Evolutionary conservation across 176 grass and related monocot species (phyloP).

Genomic region (Avena insularis): DNA sequence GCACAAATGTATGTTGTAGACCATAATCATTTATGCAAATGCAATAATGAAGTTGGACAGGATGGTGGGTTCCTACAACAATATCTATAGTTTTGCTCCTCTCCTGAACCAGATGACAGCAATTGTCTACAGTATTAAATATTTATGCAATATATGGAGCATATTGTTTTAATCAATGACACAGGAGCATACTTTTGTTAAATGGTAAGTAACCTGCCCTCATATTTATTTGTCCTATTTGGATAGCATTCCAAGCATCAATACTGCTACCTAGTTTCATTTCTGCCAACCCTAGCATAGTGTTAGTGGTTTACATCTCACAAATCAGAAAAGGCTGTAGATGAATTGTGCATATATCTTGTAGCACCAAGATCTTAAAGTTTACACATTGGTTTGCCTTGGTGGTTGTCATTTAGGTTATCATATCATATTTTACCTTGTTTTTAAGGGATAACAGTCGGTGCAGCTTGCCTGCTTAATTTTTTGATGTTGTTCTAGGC

Average conservation of each 20-base stretch:
- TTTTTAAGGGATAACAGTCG: slow-evolving; percentile 10
- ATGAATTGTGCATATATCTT: slow-evolving; percentile 18
- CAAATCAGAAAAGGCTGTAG: slow-evolving; percentile 17
- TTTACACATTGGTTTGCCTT: background rate
- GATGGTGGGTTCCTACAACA: background rate
- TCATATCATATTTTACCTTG: slow-evolving; percentile 18
- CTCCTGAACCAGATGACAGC: background rate
- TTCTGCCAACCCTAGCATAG: slow-evolving; percentile 25
- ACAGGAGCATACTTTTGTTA: background rate
- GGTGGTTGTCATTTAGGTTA: slow-evolving; percentile 13
- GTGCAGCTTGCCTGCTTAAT: slow-evolving; percentile 24
- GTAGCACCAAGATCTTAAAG: slow-evolving; percentile 35
- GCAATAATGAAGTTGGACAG: background rate
- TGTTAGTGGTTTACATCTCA: slow-evolving; percentile 17
- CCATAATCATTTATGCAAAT: slow-evolving; percentile 3
- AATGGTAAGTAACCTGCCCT: background rate
- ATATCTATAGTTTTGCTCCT: slow-evolving; percentile 3
- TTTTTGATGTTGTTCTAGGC: slow-evolving; percentile 31
- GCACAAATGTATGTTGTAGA: slow-evolving; percentile 40
- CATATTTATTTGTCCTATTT: background rate
- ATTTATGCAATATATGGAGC: slow-evolving; percentile 1
- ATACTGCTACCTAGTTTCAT: background rate
- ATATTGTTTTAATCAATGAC: slow-evolving; percentile 11
- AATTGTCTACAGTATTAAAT: background rate
- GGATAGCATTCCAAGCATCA: slow-evolving; percentile 2